These are phyloP conservation scores for Saprolegnia diclina DNA, from an alignment of 352 stramenopile genomes.

Conservation along the genomic window DNA sequence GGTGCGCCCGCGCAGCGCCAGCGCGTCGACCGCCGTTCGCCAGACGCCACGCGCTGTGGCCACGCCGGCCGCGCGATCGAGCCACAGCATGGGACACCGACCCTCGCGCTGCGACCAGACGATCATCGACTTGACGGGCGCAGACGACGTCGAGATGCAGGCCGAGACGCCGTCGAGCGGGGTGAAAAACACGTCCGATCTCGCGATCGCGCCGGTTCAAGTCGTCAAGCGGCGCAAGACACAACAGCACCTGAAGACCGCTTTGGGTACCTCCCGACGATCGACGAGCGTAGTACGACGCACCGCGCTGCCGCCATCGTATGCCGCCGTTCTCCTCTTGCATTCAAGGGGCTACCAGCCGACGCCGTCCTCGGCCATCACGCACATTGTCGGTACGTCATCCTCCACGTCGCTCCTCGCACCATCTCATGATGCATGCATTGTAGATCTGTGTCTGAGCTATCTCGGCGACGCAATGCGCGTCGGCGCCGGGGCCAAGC, in stretches of 20 bases:
- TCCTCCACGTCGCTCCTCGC: not conserved
- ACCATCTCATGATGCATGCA: not conserved
- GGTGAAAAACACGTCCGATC: not conserved
- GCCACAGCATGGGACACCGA: not conserved
- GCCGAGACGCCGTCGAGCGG: conserved; percentile 8
- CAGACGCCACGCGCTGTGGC: not conserved
- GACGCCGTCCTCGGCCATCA: not conserved
- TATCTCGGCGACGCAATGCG: not conserved
- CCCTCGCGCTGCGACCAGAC: not conserved
- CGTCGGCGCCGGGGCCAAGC: not conserved
- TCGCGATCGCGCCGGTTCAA: not conserved
- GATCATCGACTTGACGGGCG: not conserved
- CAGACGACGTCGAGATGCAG: conserved; percentile 1
- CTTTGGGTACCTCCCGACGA: not conserved
- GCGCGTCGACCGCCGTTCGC: not conserved
- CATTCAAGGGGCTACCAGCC: not conserved
- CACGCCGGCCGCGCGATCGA: not conserved
- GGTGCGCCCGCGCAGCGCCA: too few relatives aligned
- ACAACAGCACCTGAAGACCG: conserved; percentile 10
- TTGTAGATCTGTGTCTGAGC: conserved; percentile 1
- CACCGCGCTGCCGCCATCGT: not conserved
- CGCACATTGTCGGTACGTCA: not conserved
- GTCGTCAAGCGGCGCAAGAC: conserved; percentile 2
- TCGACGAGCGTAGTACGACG: not conserved
- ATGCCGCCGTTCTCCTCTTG: not conserved